A percentile compares a stretch with the other conserved stretches of the same genome.
Conservation (phyloP, 1,284 basidiomycete species). For the Cutaneotrichosporon mucoides region DNA sequence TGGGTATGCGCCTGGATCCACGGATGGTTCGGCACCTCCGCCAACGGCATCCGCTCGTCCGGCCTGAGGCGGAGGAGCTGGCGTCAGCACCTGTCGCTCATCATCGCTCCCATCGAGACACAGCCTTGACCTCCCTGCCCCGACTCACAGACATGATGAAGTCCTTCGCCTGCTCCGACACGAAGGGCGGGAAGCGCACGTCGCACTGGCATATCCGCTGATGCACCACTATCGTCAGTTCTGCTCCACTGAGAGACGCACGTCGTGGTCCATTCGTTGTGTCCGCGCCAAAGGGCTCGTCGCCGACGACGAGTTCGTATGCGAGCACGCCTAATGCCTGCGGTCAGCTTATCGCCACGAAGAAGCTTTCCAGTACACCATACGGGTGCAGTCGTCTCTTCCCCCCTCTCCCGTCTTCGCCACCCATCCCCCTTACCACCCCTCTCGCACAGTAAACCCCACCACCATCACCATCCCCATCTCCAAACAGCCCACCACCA, state of each 20-base stretch:
- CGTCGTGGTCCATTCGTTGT: conserved; percentile 25
- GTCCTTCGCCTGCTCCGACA: conserved; percentile 60
- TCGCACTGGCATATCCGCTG: conserved; percentile 56
- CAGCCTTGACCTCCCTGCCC: neutral
- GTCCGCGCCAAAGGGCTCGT: conserved; percentile 79
- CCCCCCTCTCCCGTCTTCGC: too few relatives aligned
- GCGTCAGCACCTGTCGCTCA: neutral
- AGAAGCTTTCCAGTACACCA: too few relatives aligned
- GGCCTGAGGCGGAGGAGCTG: conserved; percentile 82
- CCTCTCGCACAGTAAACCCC: too few relatives aligned
- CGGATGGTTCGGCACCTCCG: conserved; percentile 72
- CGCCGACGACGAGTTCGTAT: conserved; percentile 88
- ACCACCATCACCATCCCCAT: too few relatives aligned
- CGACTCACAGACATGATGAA: conserved; percentile 58
- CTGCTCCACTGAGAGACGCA: neutral
- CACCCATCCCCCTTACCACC: too few relatives aligned
- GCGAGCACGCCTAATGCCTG: conserved; percentile 95
- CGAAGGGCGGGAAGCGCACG: conserved; percentile 63
- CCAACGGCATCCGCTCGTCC: conserved; percentile 68
- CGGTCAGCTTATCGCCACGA: conserved; percentile 1
- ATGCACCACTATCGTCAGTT: conserved; percentile 28
- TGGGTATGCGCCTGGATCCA: conserved; percentile 59
- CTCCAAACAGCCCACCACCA: too few relatives aligned
- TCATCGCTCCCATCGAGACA: neutral
- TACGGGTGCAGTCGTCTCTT: too few relatives aligned